Base-by-base conservation (phyloP, 2,329 filamentous ascomycete species). In the Stagonosporopsis chrysanthemi region DNA sequence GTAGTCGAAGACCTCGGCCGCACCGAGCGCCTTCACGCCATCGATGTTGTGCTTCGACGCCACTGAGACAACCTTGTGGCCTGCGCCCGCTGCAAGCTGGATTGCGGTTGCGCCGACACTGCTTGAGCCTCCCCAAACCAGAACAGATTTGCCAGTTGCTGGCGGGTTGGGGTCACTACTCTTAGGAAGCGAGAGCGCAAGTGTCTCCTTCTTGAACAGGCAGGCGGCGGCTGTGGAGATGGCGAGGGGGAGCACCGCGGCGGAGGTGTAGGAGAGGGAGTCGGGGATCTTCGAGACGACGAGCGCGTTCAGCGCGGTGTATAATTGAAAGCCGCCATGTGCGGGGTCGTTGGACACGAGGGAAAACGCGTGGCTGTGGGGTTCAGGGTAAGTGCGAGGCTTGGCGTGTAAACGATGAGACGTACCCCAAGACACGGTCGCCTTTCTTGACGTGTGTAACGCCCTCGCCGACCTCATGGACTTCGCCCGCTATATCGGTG, bases 71-170 rank as follows among this genome's bases (percentile, higher is more conserved):
- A 82, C 78, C 23, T 75, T 73, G 48, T 78, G 74, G 4, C 80
- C 79, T 12, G 77, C 65, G 0, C 74, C 75, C 0, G 65, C 71
- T 0, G 78, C 79, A 4, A 81, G 65, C 54, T 83, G 80, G 40
- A 82, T 78, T 0, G 78, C 79, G 3, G 68, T 73, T 26, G 80
- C 78, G 22, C 81, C 70, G 14, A 82, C 68, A 31, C 67, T 71
- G 58, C 66, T 68, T 2, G 80, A 77, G 0, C 83, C 84, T n/a
- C 83, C 83, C 80, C 82, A 85, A 14, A 85, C 67, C 5, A 85
- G 62, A 12, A 81, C 67, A 5, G 74, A 75, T 65, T 79, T 79
- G 28, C 59, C 61, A 2, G 54, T 61, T 40, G 71, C 69, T 23
- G 72, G 64, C 7, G 72, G 58, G 42, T 64, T 67, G 12, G 74